Base-by-base conservation (phyloP, 2,329 filamentous ascomycete species). In the Shiraia sp. region DNA sequence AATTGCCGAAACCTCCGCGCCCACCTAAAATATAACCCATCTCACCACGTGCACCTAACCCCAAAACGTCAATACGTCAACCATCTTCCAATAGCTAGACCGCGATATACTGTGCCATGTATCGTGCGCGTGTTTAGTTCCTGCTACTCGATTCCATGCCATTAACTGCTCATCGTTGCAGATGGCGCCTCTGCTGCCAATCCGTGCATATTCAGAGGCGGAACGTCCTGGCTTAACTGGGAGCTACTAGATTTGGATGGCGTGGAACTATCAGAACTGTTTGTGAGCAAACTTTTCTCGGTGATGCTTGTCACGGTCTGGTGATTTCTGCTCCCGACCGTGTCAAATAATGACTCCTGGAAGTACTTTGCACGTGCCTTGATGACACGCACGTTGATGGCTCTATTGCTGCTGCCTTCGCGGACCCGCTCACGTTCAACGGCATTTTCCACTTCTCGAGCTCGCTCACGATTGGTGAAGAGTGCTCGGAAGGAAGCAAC, bases 401-500 rank as follows among this genome's bases (percentile, higher is more conserved):
- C 5, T n/a, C 17, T 10, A 16, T 13, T 40, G 10, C 10, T n/a
- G 15, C 29, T 15, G 10, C 13, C 28, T 13, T 25, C 27, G 10
- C 17, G 14, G n/a, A n/a, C n/a, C n/a, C n/a, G n/a, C n/a, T 40
- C 14, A 9, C 37, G 37, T n/a, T 17, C 13, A n/a, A 26, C 12
- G 8, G 29, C 37, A 19, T 32, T 30, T 15, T 32, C 19, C 6
- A 24, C 23, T 9, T 33, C 23, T 3, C 30, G 22, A 6, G n/a
- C 22, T 10, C 22, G 33, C 25, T 43, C 27, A 28, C 37, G 22
- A 14, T 14, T 3, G 7, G 34, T 30, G 30, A 45, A 45, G 7
- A 45, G 36, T 13, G 41, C 16, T 5, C 35, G 35, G 23, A 45
- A 45, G 6, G 41, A 45, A 22, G 23, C 41, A 10, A 45, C 14